Conservation (phyloP, 2,329 filamentous ascomycete species). For the Zymoseptoria brevis region DNA sequence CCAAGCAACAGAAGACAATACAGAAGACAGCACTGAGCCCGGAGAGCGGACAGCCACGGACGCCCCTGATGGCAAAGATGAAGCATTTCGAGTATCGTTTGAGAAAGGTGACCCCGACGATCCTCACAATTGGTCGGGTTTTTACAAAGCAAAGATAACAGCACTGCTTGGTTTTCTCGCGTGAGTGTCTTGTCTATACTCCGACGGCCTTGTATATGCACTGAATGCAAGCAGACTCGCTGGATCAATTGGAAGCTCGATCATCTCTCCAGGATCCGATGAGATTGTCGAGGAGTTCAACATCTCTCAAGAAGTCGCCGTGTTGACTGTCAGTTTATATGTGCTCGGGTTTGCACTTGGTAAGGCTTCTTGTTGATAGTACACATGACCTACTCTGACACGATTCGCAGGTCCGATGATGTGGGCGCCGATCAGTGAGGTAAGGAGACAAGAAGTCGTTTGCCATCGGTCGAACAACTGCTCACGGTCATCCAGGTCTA, state of each 20-base stretch:
- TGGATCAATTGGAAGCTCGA: slow-evolving; percentile 36
- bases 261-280: slow-evolving; percentile 42
- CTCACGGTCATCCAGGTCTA: slow-evolving; percentile 37
- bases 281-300: slow-evolving; percentile 37
- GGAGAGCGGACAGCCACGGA: neutral
- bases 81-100: slow-evolving; percentile 23
- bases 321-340: slow-evolving; percentile 42
- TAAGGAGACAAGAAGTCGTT: neutral
- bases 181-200: slow-evolving; percentile 37
- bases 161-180: slow-evolving; percentile 45
- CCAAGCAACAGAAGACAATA: neutral
- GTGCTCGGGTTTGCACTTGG: slow-evolving; percentile 39
- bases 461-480: neutral
- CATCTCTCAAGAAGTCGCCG: slow-evolving; percentile 38
- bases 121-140: slow-evolving; percentile 40
- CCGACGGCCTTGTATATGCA: neutral
- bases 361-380: slow-evolving; percentile 8
- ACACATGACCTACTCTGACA: neutral
- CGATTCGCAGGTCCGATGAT: slow-evolving; percentile 2
- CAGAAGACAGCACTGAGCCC: neutral
- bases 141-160: slow-evolving; percentile 43
- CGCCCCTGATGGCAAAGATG: slow-evolving; percentile 1
- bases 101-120: slow-evolving; percentile 35
- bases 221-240: slow-evolving; percentile 2
- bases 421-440: slow-evolving; percentile 14